phyloP scores from a whole-genome alignment of 129 eudicot species.

The Solidago caesia region DNA sequence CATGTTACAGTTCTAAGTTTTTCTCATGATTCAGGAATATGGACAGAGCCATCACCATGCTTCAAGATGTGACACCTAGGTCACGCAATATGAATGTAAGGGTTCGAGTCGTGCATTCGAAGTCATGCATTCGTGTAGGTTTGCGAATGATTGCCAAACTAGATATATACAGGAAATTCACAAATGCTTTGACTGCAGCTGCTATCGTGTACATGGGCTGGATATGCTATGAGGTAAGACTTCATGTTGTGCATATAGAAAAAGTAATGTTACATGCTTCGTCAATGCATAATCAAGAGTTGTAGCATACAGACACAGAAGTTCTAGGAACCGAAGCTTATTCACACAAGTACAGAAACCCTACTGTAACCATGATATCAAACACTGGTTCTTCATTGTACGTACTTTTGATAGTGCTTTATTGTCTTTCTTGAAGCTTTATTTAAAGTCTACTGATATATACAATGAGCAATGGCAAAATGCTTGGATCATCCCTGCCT shows the following conservation, averaged over 20 bases:
- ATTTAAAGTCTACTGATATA: conserved; percentile 81
- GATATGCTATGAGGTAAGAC: conserved; percentile 95
- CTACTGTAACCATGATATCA: background rate
- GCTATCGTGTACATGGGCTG: conserved; percentile 95
- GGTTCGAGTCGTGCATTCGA: no score
- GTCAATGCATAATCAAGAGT: conserved; percentile 2
- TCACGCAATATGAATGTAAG: no score
- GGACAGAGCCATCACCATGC: no score
- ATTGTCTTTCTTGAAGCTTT: conserved; percentile 53
- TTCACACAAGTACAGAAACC: background rate
- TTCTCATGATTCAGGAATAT: no score
- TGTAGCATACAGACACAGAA: background rate
- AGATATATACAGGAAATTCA: conserved; percentile 95
- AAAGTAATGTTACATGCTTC: conserved; percentile 7
- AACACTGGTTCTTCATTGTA: background rate
- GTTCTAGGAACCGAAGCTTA: no score
- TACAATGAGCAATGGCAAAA: conserved; percentile 97
- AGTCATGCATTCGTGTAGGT: no score
- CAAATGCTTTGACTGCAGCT: conserved; percentile 91
- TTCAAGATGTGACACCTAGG: no score
- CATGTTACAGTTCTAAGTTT: no score
- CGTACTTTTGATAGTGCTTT: background rate
- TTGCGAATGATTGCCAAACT: conserved; percentile 86
- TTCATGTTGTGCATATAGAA: background rate
- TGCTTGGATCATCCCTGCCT: conserved; percentile 99